A percentile compares a stretch with the other conserved stretches of the same genome.
phyloP scores from a whole-genome alignment of 352 stramenopile species.

The Phytophthora pluvialis region DNA sequence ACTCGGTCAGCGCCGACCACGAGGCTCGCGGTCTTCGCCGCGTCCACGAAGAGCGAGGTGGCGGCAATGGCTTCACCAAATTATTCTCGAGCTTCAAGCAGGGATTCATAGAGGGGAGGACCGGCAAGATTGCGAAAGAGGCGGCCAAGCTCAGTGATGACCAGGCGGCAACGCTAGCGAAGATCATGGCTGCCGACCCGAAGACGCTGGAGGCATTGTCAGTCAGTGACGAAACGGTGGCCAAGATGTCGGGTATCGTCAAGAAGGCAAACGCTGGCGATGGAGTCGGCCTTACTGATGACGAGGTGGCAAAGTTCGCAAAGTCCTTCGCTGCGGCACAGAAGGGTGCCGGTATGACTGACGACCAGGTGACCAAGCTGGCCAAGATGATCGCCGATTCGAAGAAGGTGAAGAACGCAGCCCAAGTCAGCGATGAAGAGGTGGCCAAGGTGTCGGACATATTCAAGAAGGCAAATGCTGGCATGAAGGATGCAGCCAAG shows the following conservation, averaged over 20 bases:
- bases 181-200: background rate
- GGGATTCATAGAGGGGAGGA: background rate
- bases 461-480: slow-evolving; percentile 1
- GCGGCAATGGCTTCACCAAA: background rate
- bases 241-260: background rate
- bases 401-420: background rate
- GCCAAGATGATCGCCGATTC: background rate
- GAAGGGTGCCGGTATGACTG: background rate
- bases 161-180: background rate
- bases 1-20: background rate
- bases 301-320: background rate
- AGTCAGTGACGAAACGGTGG: background rate
- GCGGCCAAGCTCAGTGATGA: background rate
- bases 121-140: background rate
- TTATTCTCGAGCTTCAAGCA: background rate
- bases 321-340: background rate
- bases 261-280: slow-evolving; percentile 1
- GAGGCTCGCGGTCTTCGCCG: background rate
- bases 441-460: background rate
- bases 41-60: background rate
- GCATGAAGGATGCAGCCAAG: background rate
- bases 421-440: background rate
- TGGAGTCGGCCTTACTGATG: background rate
- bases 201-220: background rate
- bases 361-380: background rate